Percentiles rank a stretch among this genome's conserved stretches.
Conservation (phyloP, 495 filamentous ascomycete species). For the Venustampulla echinocandica region DNA sequence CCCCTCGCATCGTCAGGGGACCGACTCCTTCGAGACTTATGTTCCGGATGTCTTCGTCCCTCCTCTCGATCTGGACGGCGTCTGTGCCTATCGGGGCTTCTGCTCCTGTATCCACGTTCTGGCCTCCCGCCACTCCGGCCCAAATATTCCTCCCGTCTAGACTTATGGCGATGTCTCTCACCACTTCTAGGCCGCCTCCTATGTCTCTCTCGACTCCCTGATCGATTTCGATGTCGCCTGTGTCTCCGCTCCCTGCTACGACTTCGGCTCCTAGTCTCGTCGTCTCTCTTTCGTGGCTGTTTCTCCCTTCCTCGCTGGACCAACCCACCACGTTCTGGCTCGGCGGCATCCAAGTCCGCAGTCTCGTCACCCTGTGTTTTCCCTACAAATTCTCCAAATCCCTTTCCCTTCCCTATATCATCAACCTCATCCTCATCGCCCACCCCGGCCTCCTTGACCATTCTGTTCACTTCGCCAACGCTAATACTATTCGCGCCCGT, state of each 20-base stretch:
- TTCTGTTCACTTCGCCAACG: slow-evolving; percentile 21
- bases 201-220: slow-evolving; percentile 15
- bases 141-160: slow-evolving; percentile 8
- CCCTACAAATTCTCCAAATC: slow-evolving; percentile 25
- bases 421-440: slow-evolving; percentile 17
- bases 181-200: slow-evolving; percentile 16
- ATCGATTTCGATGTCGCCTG: slow-evolving; percentile 18
- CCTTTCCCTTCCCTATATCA: slow-evolving; percentile 14
- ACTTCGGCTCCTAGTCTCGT: slow-evolving; percentile 11
- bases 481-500: slow-evolving; percentile 42
- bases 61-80: too few species aligned
- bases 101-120: slow-evolving; percentile 12
- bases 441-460: slow-evolving; percentile 19
- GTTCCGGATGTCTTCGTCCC: too few species aligned
- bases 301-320: slow-evolving; percentile 12
- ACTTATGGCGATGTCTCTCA: slow-evolving; percentile 15
- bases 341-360: not conserved
- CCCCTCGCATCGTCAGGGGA: too few species aligned
- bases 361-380: slow-evolving; percentile 9
- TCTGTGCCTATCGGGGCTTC: too few species aligned
- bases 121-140: slow-evolving; percentile 8
- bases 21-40: too few species aligned
- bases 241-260: slow-evolving; percentile 20
- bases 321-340: slow-evolving; percentile 12
- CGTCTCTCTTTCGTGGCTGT: slow-evolving; percentile 1